Base-by-base conservation (phyloP, 1,139 yeast species). In the Sugiyamaella castrensis region DNA sequence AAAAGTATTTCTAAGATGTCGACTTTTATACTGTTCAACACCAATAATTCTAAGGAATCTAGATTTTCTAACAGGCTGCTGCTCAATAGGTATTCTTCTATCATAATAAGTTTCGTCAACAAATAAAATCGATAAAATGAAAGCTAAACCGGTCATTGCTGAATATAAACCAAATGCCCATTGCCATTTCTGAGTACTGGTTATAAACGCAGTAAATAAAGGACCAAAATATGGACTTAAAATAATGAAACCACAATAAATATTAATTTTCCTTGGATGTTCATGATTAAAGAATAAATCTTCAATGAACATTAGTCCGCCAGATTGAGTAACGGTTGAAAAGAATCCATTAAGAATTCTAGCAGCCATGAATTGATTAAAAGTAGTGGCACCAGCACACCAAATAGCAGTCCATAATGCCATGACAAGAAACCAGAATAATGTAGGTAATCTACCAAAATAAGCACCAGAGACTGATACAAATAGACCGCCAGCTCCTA, bases 401-500 rank as follows among this genome's bases (percentile, higher is more conserved):
- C 52, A 48, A 15, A 44, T 29, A 16, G 52, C 52, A 3, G 52
- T 48, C 52, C 52, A 48, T 11, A 48, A 31, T 10, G 52, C 52
- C 37, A 36, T 40, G 10, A 48, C 15, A 12, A 45, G 27, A 28
- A 45, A 48, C 52, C 52, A 48, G 27, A 48, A 48, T 30, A 48
- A 16, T 5, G 42, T 41, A 9, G 52, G 52, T 9, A 41, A 36
- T 33, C 52, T 39, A 9, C 52, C 52, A 30, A 48, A 48, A 29
- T 48, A 48, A 13, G 33, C 36, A 2, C 40, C 41, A 10, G 33
- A 15, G 4, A 48, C 40, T 10, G 33, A 26, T 6, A 39, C 52
- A 38, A 37, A 29, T 13, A 48, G 8, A 13, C 52, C 52, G 2
- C 52, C 52, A 28, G 37, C 46, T 10, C 52, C 52, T 10, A 48